Evolutionary conservation across 1,284 basidiomycete species (phyloP).

Genomic region (Porogramme epimiltina): DNA sequence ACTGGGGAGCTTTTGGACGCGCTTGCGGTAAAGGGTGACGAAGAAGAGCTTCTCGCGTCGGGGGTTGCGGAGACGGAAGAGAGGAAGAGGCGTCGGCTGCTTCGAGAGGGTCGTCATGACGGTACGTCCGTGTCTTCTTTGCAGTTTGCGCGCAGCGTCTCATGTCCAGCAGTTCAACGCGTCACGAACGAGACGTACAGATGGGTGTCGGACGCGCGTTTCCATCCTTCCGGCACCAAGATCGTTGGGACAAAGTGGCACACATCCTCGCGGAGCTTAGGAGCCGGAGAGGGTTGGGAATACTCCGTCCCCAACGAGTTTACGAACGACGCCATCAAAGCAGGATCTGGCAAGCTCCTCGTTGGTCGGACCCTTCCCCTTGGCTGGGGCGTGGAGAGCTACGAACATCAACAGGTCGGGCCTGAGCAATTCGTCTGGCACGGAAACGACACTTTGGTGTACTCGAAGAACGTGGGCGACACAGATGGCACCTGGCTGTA

Average conservation of each 20-base stretch:
- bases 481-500: slow-evolving; percentile 52
- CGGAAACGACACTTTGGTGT: slow-evolving; percentile 59
- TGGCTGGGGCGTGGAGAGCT: slow-evolving; percentile 60
- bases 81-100: slow-evolving; percentile 49
- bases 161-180: slow-evolving; percentile 46
- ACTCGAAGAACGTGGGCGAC: slow-evolving; percentile 63
- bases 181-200: slow-evolving; percentile 76
- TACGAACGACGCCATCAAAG: slow-evolving; percentile 34
- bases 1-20: slow-evolving; percentile 36
- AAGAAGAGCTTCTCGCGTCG: slow-evolving; percentile 49
- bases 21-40: slow-evolving; percentile 38
- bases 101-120: slow-evolving; percentile 57
- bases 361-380: slow-evolving; percentile 56
- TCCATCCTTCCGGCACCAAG: slow-evolving; percentile 62
- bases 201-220: slow-evolving; percentile 67
- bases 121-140: slow-evolving; percentile 41
- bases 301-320: slow-evolving; percentile 47
- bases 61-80: slow-evolving; percentile 53
- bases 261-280: slow-evolving; percentile 58
- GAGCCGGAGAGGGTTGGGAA: slow-evolving; percentile 73
- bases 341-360: slow-evolving; percentile 54
- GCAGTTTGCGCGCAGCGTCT: not conserved
- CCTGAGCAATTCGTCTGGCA: slow-evolving; percentile 70
- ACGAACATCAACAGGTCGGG: slow-evolving; percentile 69
- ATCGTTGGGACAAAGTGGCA: slow-evolving; percentile 79